A percentile compares a stretch with the other conserved stretches of the same genome.
These are phyloP conservation scores for Sechiopsis laciniata DNA, from an alignment of 306 rosid species.

Conservation along the genomic window DNA sequence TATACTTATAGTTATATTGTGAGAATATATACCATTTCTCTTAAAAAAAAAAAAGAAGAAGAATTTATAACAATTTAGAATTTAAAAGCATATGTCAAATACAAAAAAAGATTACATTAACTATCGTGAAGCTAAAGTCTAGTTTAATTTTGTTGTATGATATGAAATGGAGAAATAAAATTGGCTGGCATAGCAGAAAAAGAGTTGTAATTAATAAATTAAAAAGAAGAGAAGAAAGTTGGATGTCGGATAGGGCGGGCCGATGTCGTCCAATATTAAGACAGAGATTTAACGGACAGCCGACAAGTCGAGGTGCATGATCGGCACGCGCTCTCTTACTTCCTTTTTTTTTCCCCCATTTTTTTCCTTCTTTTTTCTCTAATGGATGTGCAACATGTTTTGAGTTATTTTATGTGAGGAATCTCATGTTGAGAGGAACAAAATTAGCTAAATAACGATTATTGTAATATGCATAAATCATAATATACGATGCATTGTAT, in stretches of 20 bases:
- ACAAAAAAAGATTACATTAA: no score
- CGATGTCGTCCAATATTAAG: slow-evolving; percentile 1
- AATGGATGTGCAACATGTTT: not conserved
- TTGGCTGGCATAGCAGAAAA: not conserved
- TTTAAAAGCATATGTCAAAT: no score
- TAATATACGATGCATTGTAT: no score
- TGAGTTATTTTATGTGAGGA: not conserved
- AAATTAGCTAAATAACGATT: not conserved
- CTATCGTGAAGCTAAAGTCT: no score
- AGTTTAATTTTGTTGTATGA: no score
- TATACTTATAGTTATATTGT: no score
- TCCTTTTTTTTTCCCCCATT: not conserved
- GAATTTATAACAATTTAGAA: no score
- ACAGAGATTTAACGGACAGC: slow-evolving; percentile 25
- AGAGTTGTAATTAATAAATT: not conserved
- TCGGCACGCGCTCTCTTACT: slow-evolving; percentile 21
- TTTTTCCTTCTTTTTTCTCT: not conserved
- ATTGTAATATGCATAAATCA: no score
- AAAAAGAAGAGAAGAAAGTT: not conserved
- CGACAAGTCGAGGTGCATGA: slow-evolving; percentile 37
- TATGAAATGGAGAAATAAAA: no score
- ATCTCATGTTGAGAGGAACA: not conserved
- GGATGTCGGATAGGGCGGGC: slow-evolving; percentile 11
- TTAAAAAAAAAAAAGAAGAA: no score
- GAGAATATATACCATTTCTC: no score